Base-by-base conservation (phyloP, 306 rosid genomes). In the Rosa chinensis region DNA sequence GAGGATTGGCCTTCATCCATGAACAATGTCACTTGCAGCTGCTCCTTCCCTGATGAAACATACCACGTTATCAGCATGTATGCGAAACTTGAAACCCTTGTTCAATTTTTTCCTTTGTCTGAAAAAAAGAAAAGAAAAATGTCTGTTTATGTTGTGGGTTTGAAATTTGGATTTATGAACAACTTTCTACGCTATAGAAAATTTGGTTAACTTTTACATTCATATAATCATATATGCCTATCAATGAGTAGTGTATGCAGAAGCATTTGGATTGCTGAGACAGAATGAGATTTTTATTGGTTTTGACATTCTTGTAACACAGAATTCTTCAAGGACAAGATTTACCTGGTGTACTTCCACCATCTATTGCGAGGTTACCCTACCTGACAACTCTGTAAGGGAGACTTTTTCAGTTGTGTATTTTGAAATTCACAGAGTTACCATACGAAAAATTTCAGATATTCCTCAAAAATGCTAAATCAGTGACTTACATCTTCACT, bases 11-110 rank as follows among this genome's bases (percentile, higher is more conserved):
- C 59, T 13, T 5, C 7, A 8, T 78, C 45, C 79, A 66, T 66
- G 66, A 82, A 78, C 77, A 66, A 71, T 18, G 42, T 82, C 78
- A 8, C 49, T 10, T 82, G 82, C 72, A 78, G 44, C 77, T 82
- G 82, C 53, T 55, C 45, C 16, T 2, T 3, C 17, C 23, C 69
- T 42, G 50, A 21, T n/a, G 8, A 40, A 1, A 10, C 49, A 10
- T 78, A 78, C 78, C 85, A 82, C 6, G 80, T 83, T 35, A 4
- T 13, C 37, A 20, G 6, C 81, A 10, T 74, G 80, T 78, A 78
- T 0, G 62, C 6, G 32, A 18, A 18, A 13, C 18, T 72, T 5
- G 20, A 23, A 63, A 56, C 44, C 77, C n/a, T 59, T 59, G 0
- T 21, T 21, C 66, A 28, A 59, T 59, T 59, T 5, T 23, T 59